These are phyloP conservation scores for Mangifera indica DNA, from an alignment of 345 rosid genomes.

Conservation along the genomic window DNA sequence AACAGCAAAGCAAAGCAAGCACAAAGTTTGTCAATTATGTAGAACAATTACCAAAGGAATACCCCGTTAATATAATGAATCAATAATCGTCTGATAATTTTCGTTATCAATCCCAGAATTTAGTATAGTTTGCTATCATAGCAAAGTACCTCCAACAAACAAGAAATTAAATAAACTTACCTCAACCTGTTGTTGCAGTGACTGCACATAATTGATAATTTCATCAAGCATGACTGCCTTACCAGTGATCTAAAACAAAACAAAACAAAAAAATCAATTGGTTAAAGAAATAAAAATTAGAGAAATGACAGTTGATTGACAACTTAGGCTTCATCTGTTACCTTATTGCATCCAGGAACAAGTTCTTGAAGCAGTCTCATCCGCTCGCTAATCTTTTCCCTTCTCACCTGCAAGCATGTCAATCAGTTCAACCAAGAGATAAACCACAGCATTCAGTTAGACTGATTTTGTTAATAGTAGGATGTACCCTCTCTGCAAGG, in stretches of 20 bases:
- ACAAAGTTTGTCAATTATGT: background rate
- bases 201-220: conserved; percentile 96
- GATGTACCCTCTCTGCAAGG: conserved; percentile 92
- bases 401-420: conserved; percentile 63
- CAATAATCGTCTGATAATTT: background rate
- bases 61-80: background rate
- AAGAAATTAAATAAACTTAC: conserved; percentile 36
- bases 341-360: conserved; percentile 98
- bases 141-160: background rate
- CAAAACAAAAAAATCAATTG: conserved; percentile 21
- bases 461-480: background rate
- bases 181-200: conserved; percentile 96
- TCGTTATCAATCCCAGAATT: background rate
- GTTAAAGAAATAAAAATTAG: background rate
- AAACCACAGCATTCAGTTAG: background rate
- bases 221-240: conserved; percentile 99
- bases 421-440: conserved; percentile 18
- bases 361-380: conserved; percentile 98
- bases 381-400: conserved; percentile 97
- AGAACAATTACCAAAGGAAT: background rate
- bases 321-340: conserved; percentile 19
- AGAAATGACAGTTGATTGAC: background rate
- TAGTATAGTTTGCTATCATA: background rate
- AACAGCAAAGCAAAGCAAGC: conserved; percentile 12
- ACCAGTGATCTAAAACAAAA: conserved; percentile 73